These are phyloP conservation scores for cucumber (Cucumis sativus) DNA, from an alignment of 306 rosid species.

Conservation along the genomic window DNA sequence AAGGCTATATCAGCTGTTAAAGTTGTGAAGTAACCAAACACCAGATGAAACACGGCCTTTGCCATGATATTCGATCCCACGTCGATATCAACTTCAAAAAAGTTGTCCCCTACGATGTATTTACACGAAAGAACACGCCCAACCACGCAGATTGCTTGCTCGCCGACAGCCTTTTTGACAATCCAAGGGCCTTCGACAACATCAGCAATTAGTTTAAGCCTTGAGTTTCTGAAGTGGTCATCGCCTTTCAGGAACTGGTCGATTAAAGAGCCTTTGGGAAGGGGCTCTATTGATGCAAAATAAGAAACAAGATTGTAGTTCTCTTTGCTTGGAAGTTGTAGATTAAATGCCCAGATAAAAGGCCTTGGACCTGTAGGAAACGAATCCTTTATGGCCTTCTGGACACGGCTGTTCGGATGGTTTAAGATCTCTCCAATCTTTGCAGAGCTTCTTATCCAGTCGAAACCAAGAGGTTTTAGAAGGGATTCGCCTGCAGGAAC, in stretches of 20 bases:
- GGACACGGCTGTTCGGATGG: conserved; percentile 44
- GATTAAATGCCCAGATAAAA: conserved; percentile 82
- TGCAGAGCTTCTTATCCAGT: conserved; percentile 72
- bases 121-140: conserved; percentile 64
- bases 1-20: conserved; percentile 76
- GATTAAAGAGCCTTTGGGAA: conserved; percentile 49
- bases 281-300: conserved; percentile 39
- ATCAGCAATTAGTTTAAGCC: conserved; percentile 86
- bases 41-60: conserved; percentile 70
- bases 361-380: conserved; percentile 51
- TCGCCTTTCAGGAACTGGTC: conserved; percentile 65
- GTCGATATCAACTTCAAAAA: conserved; percentile 84
- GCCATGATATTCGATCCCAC: conserved; percentile 90
- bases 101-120: conserved; percentile 35
- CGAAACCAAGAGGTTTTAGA: conserved; percentile 81
- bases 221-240: conserved; percentile 53
- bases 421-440: conserved; percentile 57
- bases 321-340: conserved; percentile 73
- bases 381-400: conserved; percentile 46
- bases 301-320: conserved; percentile 62
- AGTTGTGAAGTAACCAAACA: conserved; percentile 60
- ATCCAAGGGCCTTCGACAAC: conserved; percentile 83
- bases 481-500: conserved; percentile 58
- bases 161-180: conserved; percentile 78
- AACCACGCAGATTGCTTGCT: conserved; percentile 83